Percentiles rank a stretch among this genome's conserved stretches.
Conservation (phyloP, 2,329 filamentous ascomycete species). For the Penicillium rolfsii region DNA sequence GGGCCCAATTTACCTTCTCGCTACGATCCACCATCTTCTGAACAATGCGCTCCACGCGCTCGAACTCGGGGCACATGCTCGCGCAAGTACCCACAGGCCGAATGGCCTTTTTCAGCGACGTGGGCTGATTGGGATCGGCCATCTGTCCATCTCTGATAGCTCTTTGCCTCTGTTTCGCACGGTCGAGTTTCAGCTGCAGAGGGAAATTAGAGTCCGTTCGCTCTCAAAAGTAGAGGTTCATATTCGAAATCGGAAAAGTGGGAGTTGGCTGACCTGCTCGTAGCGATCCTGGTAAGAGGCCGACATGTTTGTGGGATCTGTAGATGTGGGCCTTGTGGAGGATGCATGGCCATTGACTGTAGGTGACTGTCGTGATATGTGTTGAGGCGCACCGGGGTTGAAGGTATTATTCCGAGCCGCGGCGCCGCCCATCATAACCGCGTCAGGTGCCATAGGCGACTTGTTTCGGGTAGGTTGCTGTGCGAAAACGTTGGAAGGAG, state of each 20-base stretch:
- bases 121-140: constrained; percentile 64
- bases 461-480: constrained; percentile 20
- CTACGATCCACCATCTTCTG: constrained; percentile 64
- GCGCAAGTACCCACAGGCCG: constrained; percentile 64
- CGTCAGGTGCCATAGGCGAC: constrained; percentile 17
- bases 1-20: constrained; percentile 56
- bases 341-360: constrained; percentile 13
- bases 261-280: constrained; percentile 37
- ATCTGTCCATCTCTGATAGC: constrained; percentile 59
- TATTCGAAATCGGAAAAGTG: background rate
- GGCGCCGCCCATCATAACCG: background rate
- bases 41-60: constrained; percentile 63
- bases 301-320: constrained; percentile 31
- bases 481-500: constrained; percentile 21
- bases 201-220: background rate
- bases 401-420: constrained; percentile 4
- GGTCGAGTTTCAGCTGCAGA: constrained; percentile 53
- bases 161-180: constrained; percentile 54
- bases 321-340: constrained; percentile 15
- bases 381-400: constrained; percentile 8
- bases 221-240: constrained; percentile 5
- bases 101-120: constrained; percentile 62
- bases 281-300: constrained; percentile 41
- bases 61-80: constrained; percentile 67
- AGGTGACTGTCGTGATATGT: constrained; percentile 15